Conservation (phyloP, 345 rosid species). For the Heritiera fomes region DNA sequence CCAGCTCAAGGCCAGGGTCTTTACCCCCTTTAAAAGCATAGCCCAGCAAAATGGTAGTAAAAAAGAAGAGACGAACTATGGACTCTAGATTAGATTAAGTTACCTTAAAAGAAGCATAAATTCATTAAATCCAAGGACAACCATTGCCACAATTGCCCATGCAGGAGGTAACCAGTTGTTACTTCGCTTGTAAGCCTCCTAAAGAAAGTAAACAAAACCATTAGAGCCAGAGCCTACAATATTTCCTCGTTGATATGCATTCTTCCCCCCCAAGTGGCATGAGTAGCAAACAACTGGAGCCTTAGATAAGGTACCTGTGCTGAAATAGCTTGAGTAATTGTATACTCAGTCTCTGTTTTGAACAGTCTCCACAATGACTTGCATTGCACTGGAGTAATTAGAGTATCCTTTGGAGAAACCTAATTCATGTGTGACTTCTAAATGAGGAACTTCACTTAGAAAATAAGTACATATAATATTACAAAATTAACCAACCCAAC, state of each 20-base stretch:
- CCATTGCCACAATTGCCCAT: constrained; percentile 63
- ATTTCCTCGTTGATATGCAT: neutral
- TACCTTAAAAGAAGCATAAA: constrained; percentile 76
- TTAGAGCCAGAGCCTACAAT: neutral
- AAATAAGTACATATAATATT: neutral
- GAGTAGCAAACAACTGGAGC: constrained; percentile 5
- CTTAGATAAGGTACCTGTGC: constrained; percentile 53
- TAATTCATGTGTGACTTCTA: constrained; percentile 22
- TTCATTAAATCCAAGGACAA: constrained; percentile 73
- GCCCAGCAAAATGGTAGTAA: neutral
- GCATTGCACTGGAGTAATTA: constrained; percentile 75
- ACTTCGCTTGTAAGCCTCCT: constrained; percentile 67
- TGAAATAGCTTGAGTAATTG: constrained; percentile 72
- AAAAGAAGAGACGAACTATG: neutral
- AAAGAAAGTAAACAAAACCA: constrained; percentile 25
- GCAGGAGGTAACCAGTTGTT: constrained; percentile 79
- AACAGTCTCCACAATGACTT: constrained; percentile 88
- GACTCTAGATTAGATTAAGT: constrained; percentile 6
- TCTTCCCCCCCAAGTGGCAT: neutral
- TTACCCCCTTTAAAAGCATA: neutral
- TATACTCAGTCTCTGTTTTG: constrained; percentile 67
- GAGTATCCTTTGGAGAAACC: constrained; percentile 55
- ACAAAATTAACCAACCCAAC: constrained; percentile 5
- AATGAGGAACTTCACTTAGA: constrained; percentile 5
- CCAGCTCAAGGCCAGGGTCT: neutral